Conservation (phyloP, 2,329 filamentous ascomycete species). For the Gaeumannomyces tritici region DNA sequence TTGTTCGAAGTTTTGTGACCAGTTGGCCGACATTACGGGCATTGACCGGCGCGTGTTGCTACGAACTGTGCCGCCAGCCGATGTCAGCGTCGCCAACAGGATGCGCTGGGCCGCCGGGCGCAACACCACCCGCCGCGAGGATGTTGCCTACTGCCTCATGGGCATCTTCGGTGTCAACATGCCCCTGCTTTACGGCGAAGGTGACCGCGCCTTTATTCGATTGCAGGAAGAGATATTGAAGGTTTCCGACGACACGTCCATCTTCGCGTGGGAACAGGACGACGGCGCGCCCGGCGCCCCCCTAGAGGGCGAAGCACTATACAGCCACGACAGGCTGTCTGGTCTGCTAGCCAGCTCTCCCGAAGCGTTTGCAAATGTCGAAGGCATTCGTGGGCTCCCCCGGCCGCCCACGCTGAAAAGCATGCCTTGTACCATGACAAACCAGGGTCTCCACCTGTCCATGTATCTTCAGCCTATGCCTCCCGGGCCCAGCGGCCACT, state of each 20-base stretch:
- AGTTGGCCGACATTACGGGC: background rate
- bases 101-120: slow-evolving; percentile 16
- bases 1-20: background rate
- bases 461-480: slow-evolving; percentile 10
- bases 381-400: slow-evolving; percentile 18
- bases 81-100: slow-evolving; percentile 9
- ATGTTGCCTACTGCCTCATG: slow-evolving; percentile 15
- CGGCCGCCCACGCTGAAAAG: slow-evolving; percentile 20
- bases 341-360: slow-evolving; percentile 35
- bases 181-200: slow-evolving; percentile 17
- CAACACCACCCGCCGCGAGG: slow-evolving; percentile 11
- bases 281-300: background rate
- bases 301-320: background rate
- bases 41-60: background rate
- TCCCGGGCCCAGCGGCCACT: background rate
- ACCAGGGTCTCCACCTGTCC: slow-evolving; percentile 17
- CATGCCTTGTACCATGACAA: slow-evolving; percentile 16
- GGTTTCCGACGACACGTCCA: slow-evolving; percentile 4
- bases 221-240: slow-evolving; percentile 15
- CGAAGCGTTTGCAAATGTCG: slow-evolving; percentile 23
- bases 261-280: slow-evolving; percentile 2
- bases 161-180: slow-evolving; percentile 17
- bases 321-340: background rate
- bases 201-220: slow-evolving; percentile 11
- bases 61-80: background rate